Conservation (phyloP, 305 asterid species). For the Fraxinus velutina region DNA sequence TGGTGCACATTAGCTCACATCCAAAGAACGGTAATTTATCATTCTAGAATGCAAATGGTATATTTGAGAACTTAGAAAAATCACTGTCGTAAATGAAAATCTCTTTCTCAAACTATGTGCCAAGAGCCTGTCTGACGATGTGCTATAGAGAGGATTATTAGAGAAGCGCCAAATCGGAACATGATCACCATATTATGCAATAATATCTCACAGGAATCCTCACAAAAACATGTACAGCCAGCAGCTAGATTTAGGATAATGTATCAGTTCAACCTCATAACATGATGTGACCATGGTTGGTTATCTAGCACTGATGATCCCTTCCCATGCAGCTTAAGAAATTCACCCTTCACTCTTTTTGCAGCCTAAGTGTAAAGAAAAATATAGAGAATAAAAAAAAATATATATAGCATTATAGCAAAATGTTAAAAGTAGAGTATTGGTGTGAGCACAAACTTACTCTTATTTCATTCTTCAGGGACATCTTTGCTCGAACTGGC, state of each 20-base stretch:
- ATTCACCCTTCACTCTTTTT: conserved; percentile 44
- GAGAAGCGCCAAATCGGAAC: neutral
- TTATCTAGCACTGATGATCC: conserved; percentile 36
- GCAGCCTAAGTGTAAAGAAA: conserved; percentile 38
- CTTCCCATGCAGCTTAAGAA: conserved; percentile 36
- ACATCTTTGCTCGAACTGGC: conserved; percentile 32
- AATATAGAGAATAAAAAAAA: neutral
- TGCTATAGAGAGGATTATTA: neutral
- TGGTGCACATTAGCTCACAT: neutral
- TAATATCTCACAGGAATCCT: neutral
- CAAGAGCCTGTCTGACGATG: neutral
- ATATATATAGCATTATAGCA: neutral
- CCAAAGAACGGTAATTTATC: neutral
- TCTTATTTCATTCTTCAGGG: conserved; percentile 34
- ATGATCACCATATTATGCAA: neutral
- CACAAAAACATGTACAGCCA: neutral
- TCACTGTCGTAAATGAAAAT: neutral
- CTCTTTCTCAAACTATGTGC: neutral
- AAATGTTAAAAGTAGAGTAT: neutral
- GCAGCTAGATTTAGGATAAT: conserved; percentile 17
- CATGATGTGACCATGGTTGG: conserved; percentile 38
- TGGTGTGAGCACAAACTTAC: conserved; percentile 34
- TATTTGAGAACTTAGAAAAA: neutral
- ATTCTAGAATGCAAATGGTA: neutral
- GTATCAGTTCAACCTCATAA: conserved; percentile 43